A percentile compares a stretch with the other conserved stretches of the same genome.
These are phyloP conservation scores for Micractinium sp. DNA, from an alignment of 139 green algal genomes.

Conservation along the genomic window DNA sequence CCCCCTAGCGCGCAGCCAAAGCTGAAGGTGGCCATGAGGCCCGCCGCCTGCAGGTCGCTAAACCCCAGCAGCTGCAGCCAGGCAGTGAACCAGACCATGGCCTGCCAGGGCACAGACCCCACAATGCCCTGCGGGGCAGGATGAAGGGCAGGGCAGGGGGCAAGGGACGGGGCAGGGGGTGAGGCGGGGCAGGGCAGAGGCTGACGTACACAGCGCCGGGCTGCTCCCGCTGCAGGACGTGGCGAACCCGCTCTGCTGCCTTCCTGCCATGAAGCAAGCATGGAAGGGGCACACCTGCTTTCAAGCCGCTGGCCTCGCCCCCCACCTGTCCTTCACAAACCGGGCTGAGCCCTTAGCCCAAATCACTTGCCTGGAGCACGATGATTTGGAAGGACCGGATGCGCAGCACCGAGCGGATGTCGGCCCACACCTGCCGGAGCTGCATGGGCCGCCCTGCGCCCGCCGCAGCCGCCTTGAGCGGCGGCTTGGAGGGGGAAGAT, in stretches of 20 bases:
- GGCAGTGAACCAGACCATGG: slow-evolving; percentile 83
- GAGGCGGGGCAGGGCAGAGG: too few relatives aligned
- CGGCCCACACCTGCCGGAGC: background rate
- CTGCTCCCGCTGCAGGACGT: too few relatives aligned
- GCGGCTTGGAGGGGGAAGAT: too few relatives aligned
- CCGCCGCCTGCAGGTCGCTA: slow-evolving; percentile 39
- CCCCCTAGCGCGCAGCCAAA: slow-evolving; percentile 60
- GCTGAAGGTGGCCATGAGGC: slow-evolving; percentile 58
- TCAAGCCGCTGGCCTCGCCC: too few relatives aligned
- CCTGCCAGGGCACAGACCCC: slow-evolving; percentile 87
- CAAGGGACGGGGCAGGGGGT: too few relatives aligned
- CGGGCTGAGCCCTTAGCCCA: too few relatives aligned
- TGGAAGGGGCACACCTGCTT: too few relatives aligned
- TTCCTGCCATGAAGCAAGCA: too few relatives aligned
- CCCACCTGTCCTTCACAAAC: too few relatives aligned
- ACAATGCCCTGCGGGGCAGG: slow-evolving; percentile 70
- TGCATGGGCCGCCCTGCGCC: background rate
- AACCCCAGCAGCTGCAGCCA: slow-evolving; percentile 88
- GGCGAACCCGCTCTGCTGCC: too few relatives aligned
- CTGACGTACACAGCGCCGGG: too few relatives aligned
- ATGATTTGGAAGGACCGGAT: slow-evolving; percentile 75
- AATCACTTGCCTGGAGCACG: slow-evolving; percentile 20
- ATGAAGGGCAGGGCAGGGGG: too few relatives aligned
- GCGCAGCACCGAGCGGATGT: slow-evolving; percentile 45
- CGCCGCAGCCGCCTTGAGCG: background rate